Evolutionary conservation across 2,329 filamentous ascomycete genomes (phyloP).

Genomic region (Fusarium chlamydosporum): DNA sequence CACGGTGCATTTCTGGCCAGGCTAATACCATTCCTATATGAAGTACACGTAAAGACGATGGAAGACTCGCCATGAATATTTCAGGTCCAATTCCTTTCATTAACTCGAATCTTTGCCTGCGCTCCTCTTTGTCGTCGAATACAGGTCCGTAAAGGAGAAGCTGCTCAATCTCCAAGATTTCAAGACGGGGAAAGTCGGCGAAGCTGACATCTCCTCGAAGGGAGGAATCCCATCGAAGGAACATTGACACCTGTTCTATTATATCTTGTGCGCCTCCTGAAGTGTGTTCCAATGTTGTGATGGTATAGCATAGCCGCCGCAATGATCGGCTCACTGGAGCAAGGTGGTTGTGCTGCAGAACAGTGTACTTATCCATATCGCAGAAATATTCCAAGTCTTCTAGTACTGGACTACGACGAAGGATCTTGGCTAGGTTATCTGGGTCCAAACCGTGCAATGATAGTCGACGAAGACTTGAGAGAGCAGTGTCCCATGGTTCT

Average conservation of each 20-base stretch:
- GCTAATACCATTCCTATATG: constrained; percentile 50
- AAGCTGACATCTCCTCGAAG: constrained; percentile 47
- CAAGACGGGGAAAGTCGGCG: constrained; percentile 47
- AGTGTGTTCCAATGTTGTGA: constrained; percentile 48
- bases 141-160: constrained; percentile 50
- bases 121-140: constrained; percentile 45
- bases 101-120: constrained; percentile 32
- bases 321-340: constrained; percentile 37
- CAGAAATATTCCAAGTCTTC: constrained; percentile 51
- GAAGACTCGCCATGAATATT: constrained; percentile 48
- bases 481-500: constrained; percentile 47
- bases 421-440: constrained; percentile 48
- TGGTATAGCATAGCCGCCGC: constrained; percentile 48
- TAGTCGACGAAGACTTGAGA: constrained; percentile 46
- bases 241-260: constrained; percentile 46
- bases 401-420: constrained; percentile 45
- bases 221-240: constrained; percentile 47
- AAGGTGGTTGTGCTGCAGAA: constrained; percentile 46
- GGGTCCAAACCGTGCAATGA: constrained; percentile 49
- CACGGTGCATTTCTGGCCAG: constrained; percentile 49
- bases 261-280: constrained; percentile 44
- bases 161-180: constrained; percentile 50
- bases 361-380: constrained; percentile 51
- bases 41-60: constrained; percentile 43
- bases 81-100: constrained; percentile 44